Conservation (phyloP, 2,329 filamentous ascomycete genomes). For the Trichoderma sp. region DNA sequence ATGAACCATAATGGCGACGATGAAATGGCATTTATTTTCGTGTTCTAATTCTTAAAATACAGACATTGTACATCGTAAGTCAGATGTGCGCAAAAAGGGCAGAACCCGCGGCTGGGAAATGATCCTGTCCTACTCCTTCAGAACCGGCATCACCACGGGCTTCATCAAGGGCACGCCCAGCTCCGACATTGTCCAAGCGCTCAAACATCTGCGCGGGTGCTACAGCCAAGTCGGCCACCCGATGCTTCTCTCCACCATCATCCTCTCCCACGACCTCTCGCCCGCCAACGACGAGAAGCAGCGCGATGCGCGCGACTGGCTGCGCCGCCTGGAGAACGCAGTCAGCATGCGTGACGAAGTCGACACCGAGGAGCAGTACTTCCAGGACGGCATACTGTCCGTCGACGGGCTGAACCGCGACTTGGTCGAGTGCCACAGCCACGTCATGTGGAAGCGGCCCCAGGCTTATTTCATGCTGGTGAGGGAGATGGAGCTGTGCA, state of each 20-base stretch:
- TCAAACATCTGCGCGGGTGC: conserved; percentile 51
- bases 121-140: conserved; percentile 58
- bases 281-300: conserved; percentile 58
- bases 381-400: conserved; percentile 52
- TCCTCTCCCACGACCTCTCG: conserved; percentile 57
- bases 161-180: conserved; percentile 60
- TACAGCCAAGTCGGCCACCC: conserved; percentile 53
- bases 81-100: conserved; percentile 64
- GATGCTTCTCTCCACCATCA: conserved; percentile 56
- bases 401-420: conserved; percentile 60
- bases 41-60: not conserved
- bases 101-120: conserved; percentile 63
- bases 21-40: not conserved
- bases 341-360: conserved; percentile 61
- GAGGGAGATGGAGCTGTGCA: conserved; percentile 46
- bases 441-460: conserved; percentile 61
- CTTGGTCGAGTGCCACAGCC: conserved; percentile 61
- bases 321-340: conserved; percentile 59
- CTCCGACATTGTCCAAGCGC: conserved; percentile 50
- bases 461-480: conserved; percentile 58
- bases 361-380: conserved; percentile 53
- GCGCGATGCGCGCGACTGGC: conserved; percentile 60
- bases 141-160: conserved; percentile 54
- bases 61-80: conserved; percentile 64
- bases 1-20: not conserved